Base-by-base conservation (phyloP, 164 flowering plant species). In the Stephania cephalantha region DNA sequence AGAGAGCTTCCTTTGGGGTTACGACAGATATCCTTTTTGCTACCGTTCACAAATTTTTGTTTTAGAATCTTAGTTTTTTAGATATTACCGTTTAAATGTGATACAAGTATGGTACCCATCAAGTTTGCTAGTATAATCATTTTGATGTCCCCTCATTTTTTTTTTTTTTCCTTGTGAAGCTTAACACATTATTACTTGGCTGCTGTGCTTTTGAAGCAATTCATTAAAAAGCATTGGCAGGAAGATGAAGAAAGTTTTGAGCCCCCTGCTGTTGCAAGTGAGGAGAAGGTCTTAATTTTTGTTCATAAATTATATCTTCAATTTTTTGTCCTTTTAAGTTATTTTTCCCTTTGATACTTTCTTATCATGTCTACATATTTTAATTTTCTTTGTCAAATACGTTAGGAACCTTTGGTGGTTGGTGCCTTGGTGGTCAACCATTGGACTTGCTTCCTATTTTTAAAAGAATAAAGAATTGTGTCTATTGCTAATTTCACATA, bases 11-110 rank as follows among this genome's bases (percentile, higher is more conserved):
- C 87, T 6, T 74, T 84, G 22, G 99, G 99, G 75, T 75, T 91
- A 81, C 93, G 97, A 20, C 98, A 95, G 85, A 95, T 95, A 95
- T 95, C 98, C 99, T 93, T 87, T 35, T 78, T 58, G 18, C 63
- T 29, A 50, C 42, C 7, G 58, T 46, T 74, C 13, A 42, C 7
- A 17, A 13, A 3, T 12, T 58, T 35, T 35, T 4, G 42, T 35
- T 35, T 35, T 35, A 35, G 42, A 35, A 35, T 35, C 42, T 50
- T 50, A 50, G 55, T 50, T 18, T 72, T 9, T 68, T 35, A 35
- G 65, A 30, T 72, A 10, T 48, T 45, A 42, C 67, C 20, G 6
- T 63, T 61, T 70, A 5, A 35, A 25, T 53, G 7, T 25, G n/a
- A 18, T 18, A 35, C 42, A 35, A 35, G 42, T 35, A 12, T 7